phyloP scores from a whole-genome alignment of 495 filamentous ascomycete species.

The Melanomma pulvis-pyrius region DNA sequence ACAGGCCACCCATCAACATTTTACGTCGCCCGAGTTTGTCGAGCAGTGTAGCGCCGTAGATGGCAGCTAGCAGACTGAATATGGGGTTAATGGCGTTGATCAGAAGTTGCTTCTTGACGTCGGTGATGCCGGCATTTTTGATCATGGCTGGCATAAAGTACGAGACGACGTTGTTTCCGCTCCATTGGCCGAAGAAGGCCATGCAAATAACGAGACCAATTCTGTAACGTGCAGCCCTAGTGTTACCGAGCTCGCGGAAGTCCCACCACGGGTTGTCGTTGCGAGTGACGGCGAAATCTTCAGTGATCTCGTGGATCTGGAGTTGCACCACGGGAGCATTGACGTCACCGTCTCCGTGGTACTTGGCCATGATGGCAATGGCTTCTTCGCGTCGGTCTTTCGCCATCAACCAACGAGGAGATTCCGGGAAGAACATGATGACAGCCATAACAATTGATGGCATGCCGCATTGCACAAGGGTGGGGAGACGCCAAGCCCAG shows the following conservation, averaged over 20 bases:
- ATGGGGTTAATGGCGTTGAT: constrained; percentile 33
- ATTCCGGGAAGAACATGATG: constrained; percentile 34
- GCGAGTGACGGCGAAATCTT: constrained; percentile 7
- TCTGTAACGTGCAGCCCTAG: constrained; percentile 10
- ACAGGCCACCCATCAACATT: constrained; percentile 24
- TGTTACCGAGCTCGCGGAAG: constrained; percentile 17
- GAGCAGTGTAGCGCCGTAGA: constrained; percentile 29
- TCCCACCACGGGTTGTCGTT: constrained; percentile 23
- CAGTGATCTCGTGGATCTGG: constrained; percentile 16
- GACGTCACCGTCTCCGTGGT: constrained; percentile 20
- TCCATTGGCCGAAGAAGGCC: constrained; percentile 16
- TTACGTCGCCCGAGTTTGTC: constrained; percentile 28
- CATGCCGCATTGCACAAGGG: constrained; percentile 19
- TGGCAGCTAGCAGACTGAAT: constrained; percentile 27
- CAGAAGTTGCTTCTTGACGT: constrained; percentile 10
- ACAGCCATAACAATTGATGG: constrained; percentile 13
- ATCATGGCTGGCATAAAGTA: constrained; percentile 22
- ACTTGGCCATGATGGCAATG: constrained; percentile 26
- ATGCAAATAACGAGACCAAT: constrained; percentile 10
- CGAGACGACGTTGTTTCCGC: constrained; percentile 17
- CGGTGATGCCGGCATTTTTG: constrained; percentile 14
- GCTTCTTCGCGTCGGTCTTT: constrained; percentile 35
- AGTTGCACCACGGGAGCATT: constrained; percentile 27
- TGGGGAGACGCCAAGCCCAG: constrained; percentile 25
- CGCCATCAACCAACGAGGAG: constrained; percentile 34